Conservation (phyloP, 306 rosid genomes). For the Rosa chinensis region DNA sequence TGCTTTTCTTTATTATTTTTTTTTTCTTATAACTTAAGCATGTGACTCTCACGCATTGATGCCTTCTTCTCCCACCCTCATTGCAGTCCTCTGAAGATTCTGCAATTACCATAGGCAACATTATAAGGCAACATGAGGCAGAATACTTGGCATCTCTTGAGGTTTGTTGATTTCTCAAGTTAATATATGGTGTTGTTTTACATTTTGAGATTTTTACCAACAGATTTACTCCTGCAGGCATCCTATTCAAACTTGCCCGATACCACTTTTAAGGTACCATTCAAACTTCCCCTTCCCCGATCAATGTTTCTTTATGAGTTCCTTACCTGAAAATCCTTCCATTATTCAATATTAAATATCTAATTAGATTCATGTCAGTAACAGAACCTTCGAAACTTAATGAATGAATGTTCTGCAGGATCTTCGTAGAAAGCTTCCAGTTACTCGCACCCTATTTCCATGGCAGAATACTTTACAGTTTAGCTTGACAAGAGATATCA, state of each 20-base stretch:
- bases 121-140: conserved; percentile 88
- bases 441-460: conserved; percentile 92
- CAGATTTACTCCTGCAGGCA: conserved; percentile 54
- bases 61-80: neutral
- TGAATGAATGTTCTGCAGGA: conserved; percentile 52
- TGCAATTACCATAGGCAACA: conserved; percentile 64
- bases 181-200: neutral
- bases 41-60: neutral
- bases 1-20: neutral
- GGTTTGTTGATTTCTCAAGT: conserved; percentile 40
- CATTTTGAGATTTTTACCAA: conserved; percentile 22
- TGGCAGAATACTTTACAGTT: conserved; percentile 94
- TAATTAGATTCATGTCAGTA: neutral
- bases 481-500: conserved; percentile 83
- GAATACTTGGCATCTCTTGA: conserved; percentile 89
- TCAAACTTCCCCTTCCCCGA: neutral
- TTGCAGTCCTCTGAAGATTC: conserved; percentile 87
- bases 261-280: conserved; percentile 88
- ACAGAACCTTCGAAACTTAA: neutral
- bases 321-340: neutral
- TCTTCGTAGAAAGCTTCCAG: conserved; percentile 98
- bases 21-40: neutral
- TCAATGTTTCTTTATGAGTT: neutral
- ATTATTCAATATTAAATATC: too few species aligned
- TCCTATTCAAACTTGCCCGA: conserved; percentile 88